Conservation (phyloP, 495 filamentous ascomycete genomes). For the Penicillium canariense region DNA sequence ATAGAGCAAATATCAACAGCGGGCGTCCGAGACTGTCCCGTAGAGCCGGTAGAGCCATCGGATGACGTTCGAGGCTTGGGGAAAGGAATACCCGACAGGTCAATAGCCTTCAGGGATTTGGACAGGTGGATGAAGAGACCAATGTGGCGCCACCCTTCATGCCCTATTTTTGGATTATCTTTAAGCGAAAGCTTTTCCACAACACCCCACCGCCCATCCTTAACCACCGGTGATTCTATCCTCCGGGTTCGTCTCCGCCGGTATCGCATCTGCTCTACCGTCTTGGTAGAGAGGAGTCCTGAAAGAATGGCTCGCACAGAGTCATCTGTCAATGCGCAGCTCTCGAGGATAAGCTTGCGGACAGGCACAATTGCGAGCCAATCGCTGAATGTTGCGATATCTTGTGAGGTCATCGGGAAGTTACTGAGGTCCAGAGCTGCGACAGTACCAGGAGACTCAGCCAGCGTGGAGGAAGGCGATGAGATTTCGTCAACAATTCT, state of each 20-base stretch:
- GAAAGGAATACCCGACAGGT: conserved; percentile 83
- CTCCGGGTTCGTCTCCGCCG: conserved; percentile 37
- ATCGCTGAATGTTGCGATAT: conserved; percentile 83
- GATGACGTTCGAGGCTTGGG: conserved; percentile 44
- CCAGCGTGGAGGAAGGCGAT: conserved; percentile 58
- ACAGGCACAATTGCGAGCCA: conserved; percentile 93
- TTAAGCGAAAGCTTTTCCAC: conserved; percentile 89
- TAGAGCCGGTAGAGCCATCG: conserved; percentile 19
- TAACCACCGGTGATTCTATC: conserved; percentile 14
- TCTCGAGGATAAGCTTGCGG: conserved; percentile 77
- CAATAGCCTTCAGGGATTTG: conserved; percentile 78
- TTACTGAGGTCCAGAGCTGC: conserved; percentile 78
- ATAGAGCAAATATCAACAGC: conserved; percentile 52
- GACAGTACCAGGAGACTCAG: conserved; percentile 66
- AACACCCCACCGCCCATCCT: conserved; percentile 58
- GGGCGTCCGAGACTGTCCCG: conserved; percentile 9
- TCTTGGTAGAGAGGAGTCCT: conserved; percentile 78
- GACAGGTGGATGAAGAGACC: conserved; percentile 88
- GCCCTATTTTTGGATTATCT: conserved; percentile 77
- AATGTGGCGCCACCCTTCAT: conserved; percentile 89
- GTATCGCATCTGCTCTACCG: conserved; percentile 52
- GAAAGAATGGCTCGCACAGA: conserved; percentile 83
- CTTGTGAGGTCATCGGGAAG: conserved; percentile 76
- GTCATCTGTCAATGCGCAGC: conserved; percentile 82
- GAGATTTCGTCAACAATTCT: conserved; percentile 83